Base-by-base conservation (phyloP, 768 basidiomycete species). In the Tulasnella sp. region DNA sequence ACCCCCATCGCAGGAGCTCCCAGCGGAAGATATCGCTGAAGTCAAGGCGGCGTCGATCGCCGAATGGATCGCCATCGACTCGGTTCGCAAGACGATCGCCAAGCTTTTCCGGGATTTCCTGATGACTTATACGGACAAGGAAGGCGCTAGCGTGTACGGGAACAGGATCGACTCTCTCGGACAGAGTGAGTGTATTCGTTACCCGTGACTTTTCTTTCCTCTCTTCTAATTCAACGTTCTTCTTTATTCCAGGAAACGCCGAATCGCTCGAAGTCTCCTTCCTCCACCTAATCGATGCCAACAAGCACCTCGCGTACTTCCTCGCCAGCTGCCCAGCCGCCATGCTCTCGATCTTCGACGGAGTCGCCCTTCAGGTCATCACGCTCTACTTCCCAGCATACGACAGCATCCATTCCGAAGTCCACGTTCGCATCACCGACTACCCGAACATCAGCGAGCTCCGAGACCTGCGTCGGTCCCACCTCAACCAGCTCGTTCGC, bases 191-290 rank as follows among this genome's bases (percentile, higher is more conserved):
- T 85, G 9, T 7, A 44, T 40, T 79, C 46, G 19, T n/a, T n/a
- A n/a, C n/a, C n/a, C n/a, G n/a, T n/a, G n/a, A n/a, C n/a, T n/a
- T n/a, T n/a, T n/a, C 31, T 72, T 38, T 68, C 80, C 75, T 68
- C 74, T 40, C 52, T 31, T 71, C 44, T 79, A n/a, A n/a, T 76
- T 34, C 81, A 72, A 82, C 75, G 77, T 48, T 42, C 76, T 24
- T 81, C 1, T 8, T 81, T 76, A 82, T 80, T 77, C 1, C 82
- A 99, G 98, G 92, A 83, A 99, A 99, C 85, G 91, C 97, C 44
- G 98, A 99, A 86, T 98, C 97, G 0, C 90, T 99, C 79, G 98
- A 99, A 85, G 94, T 99, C 36, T 98, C 97, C 0, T 99, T 97
- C 85, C 89, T 95, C n/a, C 97, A 99, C 84, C 90, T 99, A 24